phyloP scores from a whole-genome alignment of 129 eudicot species.

The Apium graveolens region DNA sequence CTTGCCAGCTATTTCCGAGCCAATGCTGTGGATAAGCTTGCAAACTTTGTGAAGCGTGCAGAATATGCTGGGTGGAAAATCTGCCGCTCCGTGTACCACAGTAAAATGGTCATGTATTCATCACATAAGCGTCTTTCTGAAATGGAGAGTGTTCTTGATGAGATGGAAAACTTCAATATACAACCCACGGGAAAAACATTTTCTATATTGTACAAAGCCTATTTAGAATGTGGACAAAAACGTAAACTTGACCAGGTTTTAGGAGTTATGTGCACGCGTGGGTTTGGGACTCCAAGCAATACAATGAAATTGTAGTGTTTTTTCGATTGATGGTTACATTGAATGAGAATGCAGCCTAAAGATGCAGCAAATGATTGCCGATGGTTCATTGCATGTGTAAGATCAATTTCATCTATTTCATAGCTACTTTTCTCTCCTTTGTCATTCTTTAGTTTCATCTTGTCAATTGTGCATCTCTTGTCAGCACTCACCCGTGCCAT shows the following conservation, averaged over 20 bases:
- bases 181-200: conserved; percentile 42
- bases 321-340: background rate
- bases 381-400: conserved; percentile 11
- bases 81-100: conserved; percentile 61
- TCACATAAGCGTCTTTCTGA: conserved; percentile 54
- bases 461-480: background rate
- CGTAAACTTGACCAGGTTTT: conserved; percentile 38
- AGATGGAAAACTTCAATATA: conserved; percentile 54
- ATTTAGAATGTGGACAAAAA: conserved; percentile 36
- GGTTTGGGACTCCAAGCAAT: conserved; percentile 33
- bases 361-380: background rate
- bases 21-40: conserved; percentile 62
- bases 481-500: too few relatives aligned
- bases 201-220: conserved; percentile 48
- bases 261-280: conserved; percentile 63
- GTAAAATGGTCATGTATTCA: conserved; percentile 60
- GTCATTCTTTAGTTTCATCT: background rate
- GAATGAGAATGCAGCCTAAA: conserved; percentile 10
- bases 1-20: conserved; percentile 39
- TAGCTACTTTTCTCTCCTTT: background rate
- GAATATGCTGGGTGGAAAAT: conserved; percentile 70
- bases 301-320: background rate
- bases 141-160: conserved; percentile 78
- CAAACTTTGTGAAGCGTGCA: conserved; percentile 51
- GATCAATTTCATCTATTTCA: background rate